Evolutionary conservation across 805 yeast species (phyloP), one percentile per base, ranked within the genome.

Genomic region (Kazachstania kunashirensis): DNA sequence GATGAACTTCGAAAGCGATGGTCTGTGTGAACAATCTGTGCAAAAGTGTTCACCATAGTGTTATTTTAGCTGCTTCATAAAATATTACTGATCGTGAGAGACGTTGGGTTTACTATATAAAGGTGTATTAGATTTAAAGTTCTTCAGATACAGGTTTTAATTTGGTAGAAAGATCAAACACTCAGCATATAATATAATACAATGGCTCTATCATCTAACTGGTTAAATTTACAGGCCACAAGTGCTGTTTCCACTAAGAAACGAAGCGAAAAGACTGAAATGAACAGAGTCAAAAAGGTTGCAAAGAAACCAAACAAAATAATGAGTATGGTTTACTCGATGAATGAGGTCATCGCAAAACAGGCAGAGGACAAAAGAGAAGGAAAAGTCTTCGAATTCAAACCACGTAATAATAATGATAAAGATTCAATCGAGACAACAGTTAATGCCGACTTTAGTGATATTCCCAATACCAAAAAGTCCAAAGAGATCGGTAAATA

Each of bases 401-500:
- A 45, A 26, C 17, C 23, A 3, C 36, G 29, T 17, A 18, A 25
- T 3, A 13, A 19, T 13, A 20, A 14, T 2, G 23, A 17, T 29
- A 17, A 4, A 32, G 35, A 5, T 18, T 34, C 6, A 19, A 21
- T 31, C 13, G 33, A 33, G 14, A 31, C 8, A 4, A n/a, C 19
- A 6, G 17, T 3, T 14, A 20, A 24, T 18, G 24, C 29, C 3
- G 30, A 34, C 6, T 29, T 33, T 19, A 37, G 34, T 19, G 32
- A 37, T 6, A 29, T 25, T 7, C 28, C 31, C 11, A 29, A 15
- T 13, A 30, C 19, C 16, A 45, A 48, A 16, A 52, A 50, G 29
- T 62, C 69, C 40, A 61, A 55, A 35, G 68, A 70, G 30, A 63
- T 76, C 1, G 96, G 96, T 1, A 80, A 72, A 49, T 86, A 71